Evolutionary conservation across 1,284 basidiomycete genomes (phyloP).

Genomic region (Leccinum fuscescens): DNA sequence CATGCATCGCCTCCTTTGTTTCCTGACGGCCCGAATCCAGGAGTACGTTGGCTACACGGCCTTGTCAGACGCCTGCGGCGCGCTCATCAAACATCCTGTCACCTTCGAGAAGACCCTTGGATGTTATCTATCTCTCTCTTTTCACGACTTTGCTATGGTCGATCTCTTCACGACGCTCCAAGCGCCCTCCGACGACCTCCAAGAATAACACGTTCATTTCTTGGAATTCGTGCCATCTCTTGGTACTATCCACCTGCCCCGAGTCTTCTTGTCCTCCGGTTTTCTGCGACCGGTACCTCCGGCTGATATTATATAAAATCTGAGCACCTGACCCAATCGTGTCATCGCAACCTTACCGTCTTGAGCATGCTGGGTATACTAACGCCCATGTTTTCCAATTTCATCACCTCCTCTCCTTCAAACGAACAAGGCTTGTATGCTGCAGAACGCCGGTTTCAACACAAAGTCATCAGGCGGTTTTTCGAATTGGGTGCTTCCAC

Average conservation of each 20-base stretch:
- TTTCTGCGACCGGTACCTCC: constrained; percentile 30
- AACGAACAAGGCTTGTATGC: constrained; percentile 1
- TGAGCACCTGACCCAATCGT: constrained; percentile 56
- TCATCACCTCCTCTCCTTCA: constrained; percentile 21
- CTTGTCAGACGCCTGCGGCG: constrained; percentile 53
- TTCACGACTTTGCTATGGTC: constrained; percentile 59
- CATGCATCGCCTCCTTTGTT: background rate
- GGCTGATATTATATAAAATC: constrained; percentile 56
- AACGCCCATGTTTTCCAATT: constrained; percentile 47
- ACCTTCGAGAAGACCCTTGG: constrained; percentile 57
- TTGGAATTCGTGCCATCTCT: constrained; percentile 34
- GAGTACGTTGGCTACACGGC: constrained; percentile 63
- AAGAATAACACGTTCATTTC: constrained; percentile 42
- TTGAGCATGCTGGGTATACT: constrained; percentile 58
- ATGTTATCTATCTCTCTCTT: constrained; percentile 59
- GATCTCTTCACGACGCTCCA: constrained; percentile 50
- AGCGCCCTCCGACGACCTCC: constrained; percentile 29
- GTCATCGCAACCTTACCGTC: constrained; percentile 66
- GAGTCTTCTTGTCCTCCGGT: constrained; percentile 47
- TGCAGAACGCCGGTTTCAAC: constrained; percentile 50
- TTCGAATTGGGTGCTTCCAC: constrained; percentile 71
- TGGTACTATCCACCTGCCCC: constrained; percentile 51
- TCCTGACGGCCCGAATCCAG: constrained; percentile 35
- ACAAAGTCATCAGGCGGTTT: constrained; percentile 60
- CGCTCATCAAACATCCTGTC: constrained; percentile 46